Conservation (phyloP, 2,329 filamentous ascomycete species). For the Stachybotrys elegans region DNA sequence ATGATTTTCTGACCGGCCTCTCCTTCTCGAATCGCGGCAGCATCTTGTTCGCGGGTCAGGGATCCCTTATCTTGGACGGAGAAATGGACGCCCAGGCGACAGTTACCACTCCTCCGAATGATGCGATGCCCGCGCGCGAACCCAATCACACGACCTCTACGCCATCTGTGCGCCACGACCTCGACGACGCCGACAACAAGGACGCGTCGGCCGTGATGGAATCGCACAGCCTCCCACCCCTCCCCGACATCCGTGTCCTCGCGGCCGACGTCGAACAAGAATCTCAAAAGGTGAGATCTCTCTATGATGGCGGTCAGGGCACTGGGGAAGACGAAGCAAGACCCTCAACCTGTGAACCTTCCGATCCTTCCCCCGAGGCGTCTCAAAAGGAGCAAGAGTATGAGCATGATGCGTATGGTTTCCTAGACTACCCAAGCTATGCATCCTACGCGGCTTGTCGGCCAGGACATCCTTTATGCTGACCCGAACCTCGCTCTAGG, state of each 20-base stretch:
- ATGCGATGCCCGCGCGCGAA: background rate
- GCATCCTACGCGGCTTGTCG: constrained; percentile 14
- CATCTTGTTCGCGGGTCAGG: constrained; percentile 53
- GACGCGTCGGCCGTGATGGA: background rate
- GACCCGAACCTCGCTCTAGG: constrained; percentile 18
- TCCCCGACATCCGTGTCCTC: constrained; percentile 48
- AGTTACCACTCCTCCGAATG: background rate
- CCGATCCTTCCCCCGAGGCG: constrained; percentile 45
- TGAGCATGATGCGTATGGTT: constrained; percentile 53
- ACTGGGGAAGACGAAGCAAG: constrained; percentile 47
- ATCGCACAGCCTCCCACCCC: constrained; percentile 11
- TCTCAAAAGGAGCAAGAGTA: constrained; percentile 47
- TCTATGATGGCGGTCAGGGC: constrained; percentile 54
- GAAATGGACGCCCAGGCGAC: constrained; percentile 8
- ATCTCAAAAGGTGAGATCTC: constrained; percentile 63
- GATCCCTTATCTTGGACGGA: constrained; percentile 16
- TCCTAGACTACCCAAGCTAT: constrained; percentile 28
- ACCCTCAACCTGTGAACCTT: constrained; percentile 41
- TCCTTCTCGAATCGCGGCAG: constrained; percentile 61
- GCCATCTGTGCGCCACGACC: no score
- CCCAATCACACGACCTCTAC: no score
- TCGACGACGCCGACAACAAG: no score
- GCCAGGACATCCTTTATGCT: constrained; percentile 20
- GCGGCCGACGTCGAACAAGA: constrained; percentile 54
- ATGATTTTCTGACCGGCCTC: constrained; percentile 51